Conservation (phyloP, 257 asterid species). For the Przewalskia tangutica region DNA sequence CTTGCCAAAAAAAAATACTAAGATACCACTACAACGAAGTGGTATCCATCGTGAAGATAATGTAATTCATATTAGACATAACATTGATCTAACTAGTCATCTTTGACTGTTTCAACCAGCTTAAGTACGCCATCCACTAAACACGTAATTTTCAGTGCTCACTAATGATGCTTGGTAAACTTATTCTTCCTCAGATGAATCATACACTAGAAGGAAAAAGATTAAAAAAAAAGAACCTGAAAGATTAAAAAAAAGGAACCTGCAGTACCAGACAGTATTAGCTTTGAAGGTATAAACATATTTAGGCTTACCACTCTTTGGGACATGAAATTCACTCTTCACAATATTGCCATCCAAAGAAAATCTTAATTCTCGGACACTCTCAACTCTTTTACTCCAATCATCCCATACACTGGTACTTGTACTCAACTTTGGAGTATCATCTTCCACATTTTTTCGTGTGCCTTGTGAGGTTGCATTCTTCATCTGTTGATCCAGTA, state of each 20-base stretch:
- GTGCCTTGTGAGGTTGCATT: constrained; percentile 16
- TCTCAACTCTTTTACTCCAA: constrained; percentile 88
- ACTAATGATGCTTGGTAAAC: neutral
- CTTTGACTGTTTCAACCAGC: neutral
- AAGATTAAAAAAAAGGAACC: neutral
- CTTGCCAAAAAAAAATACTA: neutral
- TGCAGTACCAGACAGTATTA: neutral
- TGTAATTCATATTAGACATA: neutral
- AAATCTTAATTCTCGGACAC: constrained; percentile 65
- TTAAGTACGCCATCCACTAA: neutral
- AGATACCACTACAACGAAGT: neutral
- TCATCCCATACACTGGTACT: constrained; percentile 49
- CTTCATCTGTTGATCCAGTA: constrained; percentile 16
- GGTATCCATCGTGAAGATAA: neutral
- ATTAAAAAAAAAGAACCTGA: neutral
- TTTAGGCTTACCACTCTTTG: constrained; percentile 38
- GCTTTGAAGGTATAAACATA: neutral
- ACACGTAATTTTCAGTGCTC: neutral
- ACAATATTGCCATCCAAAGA: constrained; percentile 58
- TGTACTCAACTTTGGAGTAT: constrained; percentile 19
- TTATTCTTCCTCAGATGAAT: neutral
- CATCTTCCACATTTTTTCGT: constrained; percentile 16
- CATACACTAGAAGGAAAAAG: constrained; percentile 1
- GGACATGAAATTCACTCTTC: constrained; percentile 21
- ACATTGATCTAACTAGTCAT: neutral